Percentiles rank a stretch among this genome's conserved stretches.
These are phyloP conservation scores for Penicillium corylophilum DNA, from an alignment of 2,329 filamentous ascomycete species.

Conservation along the genomic window DNA sequence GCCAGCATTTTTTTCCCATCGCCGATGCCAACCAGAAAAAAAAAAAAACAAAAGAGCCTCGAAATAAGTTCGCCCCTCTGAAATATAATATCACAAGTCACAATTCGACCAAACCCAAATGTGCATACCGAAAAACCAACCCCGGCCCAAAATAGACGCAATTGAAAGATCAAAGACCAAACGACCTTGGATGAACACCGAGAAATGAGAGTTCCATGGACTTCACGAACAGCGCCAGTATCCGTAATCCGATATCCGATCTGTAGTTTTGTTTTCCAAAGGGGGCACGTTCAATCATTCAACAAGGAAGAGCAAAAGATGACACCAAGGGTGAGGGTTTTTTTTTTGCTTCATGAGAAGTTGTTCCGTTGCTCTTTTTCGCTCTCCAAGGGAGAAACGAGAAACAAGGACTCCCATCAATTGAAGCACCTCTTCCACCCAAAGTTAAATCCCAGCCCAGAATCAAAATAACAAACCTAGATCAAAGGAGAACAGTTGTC, in stretches of 20 bases:
- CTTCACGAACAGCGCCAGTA: slow-evolving; percentile 1
- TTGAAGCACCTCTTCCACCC: slow-evolving; percentile 27
- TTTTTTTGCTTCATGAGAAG: background rate
- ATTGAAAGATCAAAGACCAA: background rate
- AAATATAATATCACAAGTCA: background rate
- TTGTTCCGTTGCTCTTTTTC: slow-evolving; percentile 2
- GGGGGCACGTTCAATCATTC: background rate
- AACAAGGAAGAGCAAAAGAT: slow-evolving; percentile 10
- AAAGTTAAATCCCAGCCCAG: slow-evolving; percentile 21
- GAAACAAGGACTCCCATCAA: slow-evolving; percentile 28
- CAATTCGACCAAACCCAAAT: background rate
- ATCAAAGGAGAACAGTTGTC: slow-evolving; percentile 1
- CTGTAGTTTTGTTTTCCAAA: background rate
- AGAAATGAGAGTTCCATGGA: slow-evolving; percentile 4
- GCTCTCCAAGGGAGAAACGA: background rate
- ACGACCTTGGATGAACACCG: background rate
- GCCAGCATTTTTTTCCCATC: background rate
- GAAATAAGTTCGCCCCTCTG: background rate
- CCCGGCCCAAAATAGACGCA: background rate
- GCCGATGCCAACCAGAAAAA: background rate
- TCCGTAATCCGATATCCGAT: background rate
- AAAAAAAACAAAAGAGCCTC: background rate
- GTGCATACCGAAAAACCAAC: background rate
- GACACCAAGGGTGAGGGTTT: background rate
- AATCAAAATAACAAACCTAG: slow-evolving; percentile 6